Base-by-base conservation (phyloP, 148 eudicot genomes). In the Rhododendron mucronatum region DNA sequence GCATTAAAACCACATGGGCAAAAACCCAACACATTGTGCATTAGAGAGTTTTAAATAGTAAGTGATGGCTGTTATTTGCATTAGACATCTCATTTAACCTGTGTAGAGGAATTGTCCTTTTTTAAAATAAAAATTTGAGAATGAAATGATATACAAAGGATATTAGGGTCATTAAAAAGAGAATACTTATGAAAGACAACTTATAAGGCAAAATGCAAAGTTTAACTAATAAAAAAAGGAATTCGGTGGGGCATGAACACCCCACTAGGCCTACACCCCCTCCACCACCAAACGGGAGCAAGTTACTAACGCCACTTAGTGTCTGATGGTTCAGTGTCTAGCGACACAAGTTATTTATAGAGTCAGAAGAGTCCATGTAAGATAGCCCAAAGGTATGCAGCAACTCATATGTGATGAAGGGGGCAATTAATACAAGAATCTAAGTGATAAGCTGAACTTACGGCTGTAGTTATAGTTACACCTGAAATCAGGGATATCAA, bases 401-500 rank as follows among this genome's bases (percentile, higher is more conserved):
- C 45, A 63, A 78, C 78, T 63, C 28, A 44, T 30, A 14, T 12
- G 73, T 55, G 15, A 15, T 30, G 26, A 80, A 23, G 26, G 4
- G 6, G 16, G 13, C 21, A 82, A 84, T 26, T 41, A 76, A 84
- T 7, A 50, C 2, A 71, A 45, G 41, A 78, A 84, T 33, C 78
- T 35, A 55, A 86, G 4, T 7, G 37, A 39, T 71, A 57, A 59
- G 65, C 78, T 9, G 30, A 44, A 88, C 98, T 95, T 95, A 97
- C 98, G 90, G 89, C 88, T 84, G 87, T 95, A 97, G 44, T 91
- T 84, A 83, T 97, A 97, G 88, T 95, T 93, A 87, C 99, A 97
- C 90, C 93, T 93, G 86, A 93, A 97, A 90, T 97, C 99, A 82
- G 98, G 99, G 14, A 98, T 97, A 91, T 97, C 98, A 78, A 93